These are phyloP conservation scores for Asterionellopsis glacialis DNA, from an alignment of 108 stramenopile genomes.

Conservation along the genomic window DNA sequence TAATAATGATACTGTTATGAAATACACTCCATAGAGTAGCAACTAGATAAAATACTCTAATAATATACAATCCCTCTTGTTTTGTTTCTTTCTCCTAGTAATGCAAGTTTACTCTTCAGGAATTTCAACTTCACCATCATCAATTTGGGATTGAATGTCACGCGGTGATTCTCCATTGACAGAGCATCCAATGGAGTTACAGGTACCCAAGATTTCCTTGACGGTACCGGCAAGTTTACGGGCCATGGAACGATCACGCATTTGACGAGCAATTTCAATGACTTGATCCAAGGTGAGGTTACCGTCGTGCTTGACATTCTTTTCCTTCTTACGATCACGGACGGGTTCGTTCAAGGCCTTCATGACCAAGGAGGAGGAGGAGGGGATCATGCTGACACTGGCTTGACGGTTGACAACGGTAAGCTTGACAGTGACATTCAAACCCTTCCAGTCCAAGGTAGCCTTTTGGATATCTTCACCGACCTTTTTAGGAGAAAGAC, in stretches of 20 bases:
- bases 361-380: constrained; percentile 97
- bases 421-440: constrained; percentile 99
- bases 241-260: constrained; percentile 98
- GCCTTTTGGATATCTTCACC: constrained; percentile 99
- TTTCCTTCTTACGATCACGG: constrained; percentile 99
- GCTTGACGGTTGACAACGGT: constrained; percentile 99
- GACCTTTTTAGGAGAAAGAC: constrained; percentile 99
- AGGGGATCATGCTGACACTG: constrained; percentile 96
- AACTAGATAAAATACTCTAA: too few relatives aligned
- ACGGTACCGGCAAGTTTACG: constrained; percentile 92
- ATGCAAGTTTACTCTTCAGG: constrained; percentile 81
- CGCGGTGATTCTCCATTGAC: constrained; percentile 98
- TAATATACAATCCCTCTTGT: too few relatives aligned
- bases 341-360: constrained; percentile 99
- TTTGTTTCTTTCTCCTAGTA: too few relatives aligned
- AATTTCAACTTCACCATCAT: constrained; percentile 91
- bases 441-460: constrained; percentile 99
- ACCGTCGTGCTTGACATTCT: constrained; percentile 99
- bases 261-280: constrained; percentile 96
- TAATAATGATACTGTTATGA: too few relatives aligned
- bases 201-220: constrained; percentile 99
- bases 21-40: too few relatives aligned
- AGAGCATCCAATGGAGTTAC: constrained; percentile 99
- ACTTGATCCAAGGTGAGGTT: constrained; percentile 99
- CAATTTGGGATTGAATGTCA: constrained; percentile 87